Evolutionary conservation across 2,329 filamentous ascomycete species (phyloP), one percentile per base, ranked within the genome.

Genomic region (Colletotrichum filicis): DNA sequence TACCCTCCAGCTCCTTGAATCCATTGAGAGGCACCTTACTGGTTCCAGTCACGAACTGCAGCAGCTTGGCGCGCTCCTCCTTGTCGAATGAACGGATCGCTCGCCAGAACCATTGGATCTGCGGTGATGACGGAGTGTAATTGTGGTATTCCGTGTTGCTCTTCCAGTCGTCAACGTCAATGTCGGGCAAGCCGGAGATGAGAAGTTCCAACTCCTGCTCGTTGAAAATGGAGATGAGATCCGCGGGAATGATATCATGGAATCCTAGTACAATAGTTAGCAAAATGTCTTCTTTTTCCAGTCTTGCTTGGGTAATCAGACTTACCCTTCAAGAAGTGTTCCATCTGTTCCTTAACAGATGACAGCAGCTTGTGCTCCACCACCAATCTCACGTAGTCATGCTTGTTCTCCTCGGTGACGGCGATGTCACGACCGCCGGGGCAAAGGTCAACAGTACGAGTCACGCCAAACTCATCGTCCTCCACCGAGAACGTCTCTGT

Each of bases 51-150:
- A 99, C 97, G 82, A 99, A 99, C 80, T 99, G 97, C 57, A 99
- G 89, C 75, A 99, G 87, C 84, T 99, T 99, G 78, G 97, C 97
- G 74, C 95, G 94, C 85, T 99, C 97, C 85, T 99, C 97, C 85
- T 98, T 98, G 86, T 98, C 97, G 80, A 98, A 99, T 5, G 95
- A 98, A 78, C 97, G 92, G 56, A 99, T 92, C 30, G 97, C 97
- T 79, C 97, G 93, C 97, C 97, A 99, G 91, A 99, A 99, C 97
- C 97, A 99, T 82, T 98, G 95, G 73, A 99, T 98, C 82, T 99
- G 97, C 57, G 95, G 94, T 3, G 97, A 98, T 0, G 95, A 96
- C 37, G 94, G 93, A 5, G 91, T 95, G 85, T 99, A 99, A 83
- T 98, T 98, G 84, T 98, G 96, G 79, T 99, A 98, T 81, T 99